Conservation (phyloP, 306 rosid species). For the barrel medic (Medicago truncatula) region DNA sequence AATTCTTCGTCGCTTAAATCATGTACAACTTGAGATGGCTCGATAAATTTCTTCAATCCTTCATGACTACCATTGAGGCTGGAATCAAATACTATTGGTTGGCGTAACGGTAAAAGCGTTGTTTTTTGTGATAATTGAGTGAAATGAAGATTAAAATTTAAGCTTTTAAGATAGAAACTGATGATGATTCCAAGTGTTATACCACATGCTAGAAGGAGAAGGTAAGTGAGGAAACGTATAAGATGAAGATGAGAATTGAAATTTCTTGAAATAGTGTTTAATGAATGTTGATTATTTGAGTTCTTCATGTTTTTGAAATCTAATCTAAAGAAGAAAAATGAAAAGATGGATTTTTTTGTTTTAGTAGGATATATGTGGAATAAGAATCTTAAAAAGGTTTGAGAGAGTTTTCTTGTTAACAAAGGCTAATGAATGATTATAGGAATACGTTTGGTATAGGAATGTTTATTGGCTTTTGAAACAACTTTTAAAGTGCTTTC, state of each 20-base stretch:
- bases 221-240: constrained; percentile 44
- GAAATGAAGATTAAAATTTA: constrained; percentile 48
- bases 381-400: constrained; percentile 26
- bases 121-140: constrained; percentile 42
- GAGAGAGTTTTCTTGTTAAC: constrained; percentile 9
- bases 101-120: background rate
- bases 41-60: constrained; percentile 51
- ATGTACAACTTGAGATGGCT: constrained; percentile 54
- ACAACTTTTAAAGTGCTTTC: constrained; percentile 5
- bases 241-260: constrained; percentile 41
- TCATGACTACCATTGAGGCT: background rate
- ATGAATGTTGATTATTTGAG: constrained; percentile 34
- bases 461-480: constrained; percentile 18
- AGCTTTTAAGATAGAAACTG: constrained; percentile 47
- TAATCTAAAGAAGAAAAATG: background rate
- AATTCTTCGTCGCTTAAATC: constrained; percentile 69
- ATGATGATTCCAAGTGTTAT: constrained; percentile 59
- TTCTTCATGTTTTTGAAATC: constrained; percentile 46
- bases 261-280: constrained; percentile 43
- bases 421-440: constrained; percentile 5
- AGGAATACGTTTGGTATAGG: constrained; percentile 27
- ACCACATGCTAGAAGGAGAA: constrained; percentile 64
- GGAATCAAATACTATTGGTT: background rate
- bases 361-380: constrained; percentile 17
- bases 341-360: background rate